A percentile compares a stretch with the other conserved stretches of the same genome.
Evolutionary conservation across 2,329 filamentous ascomycete species (phyloP).

Genomic region (Malbranchea zuffiana): DNA sequence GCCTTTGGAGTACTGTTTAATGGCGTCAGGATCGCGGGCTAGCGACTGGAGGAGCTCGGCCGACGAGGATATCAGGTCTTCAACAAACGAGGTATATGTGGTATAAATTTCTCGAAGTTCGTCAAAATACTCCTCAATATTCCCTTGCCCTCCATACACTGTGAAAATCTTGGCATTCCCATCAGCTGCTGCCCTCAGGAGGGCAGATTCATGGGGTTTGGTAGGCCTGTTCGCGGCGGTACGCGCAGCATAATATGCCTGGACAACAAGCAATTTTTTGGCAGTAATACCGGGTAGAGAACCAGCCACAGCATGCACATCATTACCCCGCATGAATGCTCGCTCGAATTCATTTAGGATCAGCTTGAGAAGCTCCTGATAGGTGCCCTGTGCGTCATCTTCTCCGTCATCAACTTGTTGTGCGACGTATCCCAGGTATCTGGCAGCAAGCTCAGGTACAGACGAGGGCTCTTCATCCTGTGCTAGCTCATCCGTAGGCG

Average conservation of each 20-base stretch:
- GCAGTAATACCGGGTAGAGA: constrained; percentile 76
- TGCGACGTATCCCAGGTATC: constrained; percentile 86
- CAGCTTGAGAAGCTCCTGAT: constrained; percentile 84
- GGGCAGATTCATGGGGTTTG: constrained; percentile 83
- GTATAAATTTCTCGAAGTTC: constrained; percentile 84
- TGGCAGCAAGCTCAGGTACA: constrained; percentile 77
- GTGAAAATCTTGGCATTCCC: constrained; percentile 77
- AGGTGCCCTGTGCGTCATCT: constrained; percentile 76
- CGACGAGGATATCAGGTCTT: constrained; percentile 68
- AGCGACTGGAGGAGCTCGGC: constrained; percentile 81
- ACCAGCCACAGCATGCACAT: constrained; percentile 83
- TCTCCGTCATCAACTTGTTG: constrained; percentile 85
- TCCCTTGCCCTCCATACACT: constrained; percentile 93
- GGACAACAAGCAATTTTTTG: constrained; percentile 85
- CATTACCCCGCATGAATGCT: constrained; percentile 86
- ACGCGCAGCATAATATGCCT: constrained; percentile 84
- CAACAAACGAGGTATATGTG: constrained; percentile 83
- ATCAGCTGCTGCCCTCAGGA: constrained; percentile 79
- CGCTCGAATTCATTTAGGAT: constrained; percentile 94
- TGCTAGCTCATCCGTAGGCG: constrained; percentile 90
- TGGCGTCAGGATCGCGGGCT: constrained; percentile 69
- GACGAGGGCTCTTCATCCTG: constrained; percentile 99
- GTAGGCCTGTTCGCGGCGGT: constrained; percentile 74
- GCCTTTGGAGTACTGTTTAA: constrained; percentile 96
- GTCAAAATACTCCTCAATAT: constrained; percentile 99